Conservation (phyloP, 2,329 filamentous ascomycete species). For the Penicillium palitans region DNA sequence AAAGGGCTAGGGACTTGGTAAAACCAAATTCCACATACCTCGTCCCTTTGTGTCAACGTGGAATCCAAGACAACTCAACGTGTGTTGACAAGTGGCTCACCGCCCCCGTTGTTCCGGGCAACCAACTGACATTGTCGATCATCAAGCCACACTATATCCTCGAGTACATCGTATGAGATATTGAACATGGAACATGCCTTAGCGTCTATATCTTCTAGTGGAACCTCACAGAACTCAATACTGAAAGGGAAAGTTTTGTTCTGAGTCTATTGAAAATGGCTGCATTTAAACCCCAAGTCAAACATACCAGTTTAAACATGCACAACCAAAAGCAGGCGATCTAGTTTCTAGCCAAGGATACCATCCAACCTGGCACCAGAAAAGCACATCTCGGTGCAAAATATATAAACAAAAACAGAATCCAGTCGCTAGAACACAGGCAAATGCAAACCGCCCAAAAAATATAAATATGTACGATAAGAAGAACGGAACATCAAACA, state of each 20-base stretch:
- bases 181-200: not conserved
- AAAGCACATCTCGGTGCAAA: not conserved
- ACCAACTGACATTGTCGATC: constrained; percentile 13
- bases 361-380: constrained; percentile 4
- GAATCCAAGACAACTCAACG: constrained; percentile 1
- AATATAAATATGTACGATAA: constrained; percentile 21
- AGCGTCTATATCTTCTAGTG: fast-evolving
- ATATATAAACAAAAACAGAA: constrained; percentile 3
- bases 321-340: not conserved
- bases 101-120: constrained; percentile 23
- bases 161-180: not conserved
- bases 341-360: not conserved
- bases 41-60: constrained; percentile 6
- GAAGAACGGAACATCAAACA: not conserved
- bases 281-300: not conserved
- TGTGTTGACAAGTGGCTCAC: constrained; percentile 21
- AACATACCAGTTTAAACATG: not conserved
- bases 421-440: constrained; percentile 1
- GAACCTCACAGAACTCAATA: not conserved
- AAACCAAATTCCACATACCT: not conserved
- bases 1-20: constrained; percentile 4
- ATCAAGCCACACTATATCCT: not conserved
- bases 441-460: constrained; percentile 12
- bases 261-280: not conserved
- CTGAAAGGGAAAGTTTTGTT: not conserved